These are phyloP conservation scores for Umbellularia californica DNA, from an alignment of 164 flowering plant species.

Conservation along the genomic window DNA sequence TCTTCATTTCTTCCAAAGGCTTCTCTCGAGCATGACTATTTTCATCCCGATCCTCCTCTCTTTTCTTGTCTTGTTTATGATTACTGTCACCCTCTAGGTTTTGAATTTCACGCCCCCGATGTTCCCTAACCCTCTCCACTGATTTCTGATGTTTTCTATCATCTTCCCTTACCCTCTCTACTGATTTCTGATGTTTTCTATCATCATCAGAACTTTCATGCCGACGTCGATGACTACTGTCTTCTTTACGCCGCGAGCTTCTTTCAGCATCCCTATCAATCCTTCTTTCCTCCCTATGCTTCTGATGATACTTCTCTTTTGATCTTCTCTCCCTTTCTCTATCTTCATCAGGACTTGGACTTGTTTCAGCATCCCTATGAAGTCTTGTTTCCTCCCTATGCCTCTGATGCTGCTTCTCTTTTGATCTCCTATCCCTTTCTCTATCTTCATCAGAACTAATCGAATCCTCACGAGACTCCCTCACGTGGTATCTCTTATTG, in stretches of 20 bases:
- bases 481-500: neutral
- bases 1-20: constrained; percentile 7
- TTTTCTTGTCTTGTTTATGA: neutral
- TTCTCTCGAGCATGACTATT: neutral
- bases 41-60: neutral
- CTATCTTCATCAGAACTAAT: neutral
- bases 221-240: neutral
- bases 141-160: neutral
- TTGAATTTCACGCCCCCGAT: neutral
- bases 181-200: neutral
- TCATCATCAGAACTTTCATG: neutral
- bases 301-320: neutral
- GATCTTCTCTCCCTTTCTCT: neutral
- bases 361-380: neutral
- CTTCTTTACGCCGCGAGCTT: neutral
- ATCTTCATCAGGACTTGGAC: neutral
- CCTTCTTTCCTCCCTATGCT: neutral
- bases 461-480: neutral
- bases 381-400: too few relatives aligned
- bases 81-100: neutral
- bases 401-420: neutral
- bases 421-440: neutral
- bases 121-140: neutral
- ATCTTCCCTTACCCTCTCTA: neutral
- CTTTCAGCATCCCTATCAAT: neutral